Conservation (phyloP, 2,329 filamentous ascomycete species). For the Neodidymelliopsis sp. region DNA sequence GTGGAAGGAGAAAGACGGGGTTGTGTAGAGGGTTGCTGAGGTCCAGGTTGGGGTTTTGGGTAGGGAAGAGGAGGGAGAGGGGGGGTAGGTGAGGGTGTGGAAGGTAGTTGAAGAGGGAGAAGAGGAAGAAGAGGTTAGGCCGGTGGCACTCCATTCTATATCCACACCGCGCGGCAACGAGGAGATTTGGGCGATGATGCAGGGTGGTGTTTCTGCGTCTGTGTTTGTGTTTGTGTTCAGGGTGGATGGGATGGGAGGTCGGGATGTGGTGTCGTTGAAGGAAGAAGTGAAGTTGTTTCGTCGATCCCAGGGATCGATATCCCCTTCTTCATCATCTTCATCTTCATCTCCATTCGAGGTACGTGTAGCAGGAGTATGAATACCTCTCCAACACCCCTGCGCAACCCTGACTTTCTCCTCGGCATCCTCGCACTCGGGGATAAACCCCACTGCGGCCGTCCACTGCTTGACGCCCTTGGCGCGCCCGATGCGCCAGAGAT, state of each 20-base stretch:
- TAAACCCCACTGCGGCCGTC: slow-evolving; percentile 71
- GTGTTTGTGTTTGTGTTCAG: neutral
- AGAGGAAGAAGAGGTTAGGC: slow-evolving; percentile 51
- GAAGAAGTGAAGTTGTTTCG: slow-evolving; percentile 63
- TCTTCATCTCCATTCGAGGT: slow-evolving; percentile 51
- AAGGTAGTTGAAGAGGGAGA: too few species aligned
- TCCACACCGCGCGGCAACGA: slow-evolving; percentile 75
- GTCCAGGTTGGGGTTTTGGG: too few species aligned
- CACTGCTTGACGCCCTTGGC: slow-evolving; percentile 77
- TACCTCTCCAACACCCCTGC: slow-evolving; percentile 55
- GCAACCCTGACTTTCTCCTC: slow-evolving; percentile 45
- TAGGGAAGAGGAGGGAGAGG: too few species aligned
- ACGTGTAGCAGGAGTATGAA: slow-evolving; percentile 23
- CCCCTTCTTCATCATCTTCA: slow-evolving; percentile 46
- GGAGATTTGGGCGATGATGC: slow-evolving; percentile 78
- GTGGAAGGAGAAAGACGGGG: too few species aligned
- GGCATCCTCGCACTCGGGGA: slow-evolving; percentile 16
- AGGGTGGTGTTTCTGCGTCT: slow-evolving; percentile 63
- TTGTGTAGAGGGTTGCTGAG: too few species aligned
- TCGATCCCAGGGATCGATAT: slow-evolving; percentile 72
- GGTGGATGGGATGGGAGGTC: slow-evolving; percentile 53
- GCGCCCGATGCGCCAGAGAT: slow-evolving; percentile 82
- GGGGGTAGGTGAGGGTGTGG: too few species aligned
- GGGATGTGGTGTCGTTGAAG: slow-evolving; percentile 35
- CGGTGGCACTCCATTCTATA: slow-evolving; percentile 85